Evolutionary conservation across 306 rosid species (phyloP).

Genomic region (Trifolium fragiferum): DNA sequence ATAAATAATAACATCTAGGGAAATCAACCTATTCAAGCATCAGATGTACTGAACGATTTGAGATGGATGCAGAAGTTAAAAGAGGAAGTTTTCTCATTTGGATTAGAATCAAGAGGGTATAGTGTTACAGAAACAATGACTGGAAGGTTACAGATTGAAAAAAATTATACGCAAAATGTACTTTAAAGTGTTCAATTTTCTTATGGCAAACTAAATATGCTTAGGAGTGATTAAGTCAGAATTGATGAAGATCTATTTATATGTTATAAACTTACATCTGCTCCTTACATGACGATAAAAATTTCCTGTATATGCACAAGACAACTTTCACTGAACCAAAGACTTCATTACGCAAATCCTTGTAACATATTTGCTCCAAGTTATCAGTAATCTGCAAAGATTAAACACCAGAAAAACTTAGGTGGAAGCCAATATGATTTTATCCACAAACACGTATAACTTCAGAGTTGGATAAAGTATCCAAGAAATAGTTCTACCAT

Average conservation of each 20-base stretch:
- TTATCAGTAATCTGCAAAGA: slow-evolving; percentile 69
- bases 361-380: slow-evolving; percentile 86
- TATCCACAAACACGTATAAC: slow-evolving; percentile 30
- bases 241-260: background rate
- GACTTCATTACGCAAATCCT: slow-evolving; percentile 78
- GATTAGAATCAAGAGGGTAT: slow-evolving; percentile 20
- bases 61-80: slow-evolving; percentile 24
- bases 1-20: slow-evolving; percentile 38
- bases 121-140: slow-evolving; percentile 20
- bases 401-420: slow-evolving; percentile 37
- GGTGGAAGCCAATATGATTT: slow-evolving; percentile 20
- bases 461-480: slow-evolving; percentile 10
- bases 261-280: slow-evolving; percentile 78
- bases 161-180: background rate
- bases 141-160: slow-evolving; percentile 12
- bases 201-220: slow-evolving; percentile 27
- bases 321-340: slow-evolving; percentile 82
- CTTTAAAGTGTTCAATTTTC: slow-evolving; percentile 14
- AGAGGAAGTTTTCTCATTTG: slow-evolving; percentile 20
- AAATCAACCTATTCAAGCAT: slow-evolving; percentile 12
- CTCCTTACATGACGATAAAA: slow-evolving; percentile 77
- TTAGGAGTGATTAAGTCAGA: slow-evolving; percentile 23
- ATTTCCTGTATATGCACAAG: slow-evolving; percentile 72
- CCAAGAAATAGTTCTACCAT: slow-evolving; percentile 17
- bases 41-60: slow-evolving; percentile 24